Base-by-base conservation (phyloP, 179 eudicot genomes). In the Spergularia azorica region DNA sequence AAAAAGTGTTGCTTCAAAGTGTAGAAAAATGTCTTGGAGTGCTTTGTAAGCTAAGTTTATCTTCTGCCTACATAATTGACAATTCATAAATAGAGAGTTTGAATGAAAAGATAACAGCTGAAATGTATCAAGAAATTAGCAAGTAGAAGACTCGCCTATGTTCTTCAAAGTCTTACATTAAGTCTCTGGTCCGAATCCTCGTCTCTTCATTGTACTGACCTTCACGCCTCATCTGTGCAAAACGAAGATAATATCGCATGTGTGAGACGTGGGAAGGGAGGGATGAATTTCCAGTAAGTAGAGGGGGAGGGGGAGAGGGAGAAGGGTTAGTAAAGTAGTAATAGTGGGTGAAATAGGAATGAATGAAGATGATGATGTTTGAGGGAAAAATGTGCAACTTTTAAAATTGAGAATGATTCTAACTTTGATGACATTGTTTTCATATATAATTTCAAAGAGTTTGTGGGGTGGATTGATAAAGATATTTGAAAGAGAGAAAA, bases 301-400 rank as follows among this genome's bases (percentile, higher is more conserved):
- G 32, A 26, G 32, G 32, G 32, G 32, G 32, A 26, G 32, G n/a
- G n/a, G n/a, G n/a, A n/a, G n/a, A n/a, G n/a, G n/a, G n/a, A n/a
- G 32, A 26, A 26, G 32, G 32, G 32, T 26, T 26, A 26, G 32
- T 26, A 26, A 26, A 26, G 32, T 26, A 26, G n/a, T n/a, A n/a
- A n/a, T n/a, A n/a, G n/a, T n/a, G n/a, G 88, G 89, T 87, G 76
- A 82, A 63, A 67, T 63, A 86, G 67, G 80, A 79, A 76, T 66
- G 78, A 67, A 80, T 65, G 60, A 5, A 75, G 76, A 74, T 79
- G 68, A 80, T 82, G 84, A 73, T 72, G 77, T 10, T 26, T 72
- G 58, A 14, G 76, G 70, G 76, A 60, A 79, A 73, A 60, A 76
- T 64, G 74, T 73, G 69, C 64, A 48, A 74, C 67, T 55, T 70